Base-by-base conservation (phyloP, 306 rosid genomes). In the Inga laurina region DNA sequence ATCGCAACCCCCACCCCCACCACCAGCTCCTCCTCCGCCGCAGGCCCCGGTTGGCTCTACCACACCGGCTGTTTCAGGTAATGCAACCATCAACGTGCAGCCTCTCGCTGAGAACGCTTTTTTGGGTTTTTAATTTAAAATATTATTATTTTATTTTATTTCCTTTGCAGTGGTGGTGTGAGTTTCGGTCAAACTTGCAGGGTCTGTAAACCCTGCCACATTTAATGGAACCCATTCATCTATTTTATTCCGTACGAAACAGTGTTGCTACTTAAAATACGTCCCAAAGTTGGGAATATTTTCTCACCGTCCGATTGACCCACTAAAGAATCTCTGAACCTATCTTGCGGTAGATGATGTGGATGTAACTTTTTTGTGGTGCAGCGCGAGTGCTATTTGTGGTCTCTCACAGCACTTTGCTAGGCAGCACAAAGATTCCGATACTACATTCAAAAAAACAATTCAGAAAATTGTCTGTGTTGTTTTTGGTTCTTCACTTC, bases 151-250 rank as follows among this genome's bases (percentile, higher is more conserved):
- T 61, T 75, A 19, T 7, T 2, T 15, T 48, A 19, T 54, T 73
- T 74, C 8, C 21, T 79, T 76, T 73, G 84, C 57, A 79, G 84
- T 84, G 88, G 88, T 79, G 72, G 85, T 84, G 85, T 80, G 87
- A 82, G 82, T 87, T 81, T 87, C 84, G 88, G 94, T 91, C 94
- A 91, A 91, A 91, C 89, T 82, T 89, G 91, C 93, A 89, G 94
- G 86, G 81, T 86, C 92, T 91, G 91, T 73, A 67, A 86, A 74
- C 90, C 85, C 94, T 89, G 94, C 87, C 90, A 89, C 91, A 85
- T 86, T 86, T 65, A 76, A 84, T 84, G 88, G 92, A 87, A 74
- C 88, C 89, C 90, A 76, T 74, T 57, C 66, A 24, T 48, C 65
- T 66, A 39, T 65, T 75, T 81, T 2, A 57, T 84, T 74, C 2